Evolutionary conservation across 306 rosid genomes (phyloP).

Genomic region (Prunus mira): DNA sequence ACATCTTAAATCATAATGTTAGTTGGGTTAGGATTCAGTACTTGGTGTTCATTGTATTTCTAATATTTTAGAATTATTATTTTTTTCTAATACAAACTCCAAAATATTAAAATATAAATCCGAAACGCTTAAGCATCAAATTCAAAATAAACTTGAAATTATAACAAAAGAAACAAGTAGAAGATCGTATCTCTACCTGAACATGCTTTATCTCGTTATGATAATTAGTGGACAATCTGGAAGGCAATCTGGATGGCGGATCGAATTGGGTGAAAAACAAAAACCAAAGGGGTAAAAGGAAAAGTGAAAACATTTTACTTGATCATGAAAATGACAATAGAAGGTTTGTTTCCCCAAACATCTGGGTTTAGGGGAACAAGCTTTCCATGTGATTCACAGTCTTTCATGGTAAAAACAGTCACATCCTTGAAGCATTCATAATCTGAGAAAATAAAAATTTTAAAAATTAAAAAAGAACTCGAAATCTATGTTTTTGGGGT

Average conservation of each 20-base stretch:
- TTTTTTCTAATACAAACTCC: no score
- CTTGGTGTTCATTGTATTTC: no score
- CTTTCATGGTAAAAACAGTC: neutral
- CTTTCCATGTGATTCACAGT: slow-evolving; percentile 26
- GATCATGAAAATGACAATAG: neutral
- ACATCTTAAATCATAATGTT: no score
- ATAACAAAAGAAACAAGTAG: no score
- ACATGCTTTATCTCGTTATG: neutral
- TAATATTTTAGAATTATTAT: no score
- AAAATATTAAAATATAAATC: no score
- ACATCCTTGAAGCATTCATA: neutral
- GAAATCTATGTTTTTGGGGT: neutral
- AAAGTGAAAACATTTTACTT: neutral
- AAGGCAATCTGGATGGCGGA: neutral
- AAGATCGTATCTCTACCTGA: neutral
- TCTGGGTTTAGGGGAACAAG: slow-evolving; percentile 9
- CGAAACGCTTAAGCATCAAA: no score
- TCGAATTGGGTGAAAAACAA: neutral
- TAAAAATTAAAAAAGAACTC: neutral
- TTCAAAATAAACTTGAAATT: no score
- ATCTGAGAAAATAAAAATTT: neutral
- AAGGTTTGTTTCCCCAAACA: slow-evolving; percentile 1
- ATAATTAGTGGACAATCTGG: neutral
- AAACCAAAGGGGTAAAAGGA: neutral
- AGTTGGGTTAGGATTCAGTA: no score